These are phyloP conservation scores for Clavispora carvajalis DNA, from an alignment of 805 yeast genomes.

Conservation along the genomic window DNA sequence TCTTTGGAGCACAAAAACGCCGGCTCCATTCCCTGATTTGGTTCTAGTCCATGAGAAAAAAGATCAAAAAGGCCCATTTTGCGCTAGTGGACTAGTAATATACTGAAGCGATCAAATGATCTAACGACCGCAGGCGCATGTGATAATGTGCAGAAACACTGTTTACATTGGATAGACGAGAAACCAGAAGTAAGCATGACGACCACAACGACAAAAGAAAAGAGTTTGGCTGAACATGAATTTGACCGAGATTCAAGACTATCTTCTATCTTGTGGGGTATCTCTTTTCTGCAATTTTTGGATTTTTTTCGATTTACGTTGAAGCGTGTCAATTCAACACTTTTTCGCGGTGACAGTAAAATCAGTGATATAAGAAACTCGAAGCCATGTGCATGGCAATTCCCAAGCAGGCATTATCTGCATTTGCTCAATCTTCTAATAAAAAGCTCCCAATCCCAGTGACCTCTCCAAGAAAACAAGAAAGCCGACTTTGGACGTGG, in stretches of 20 bases:
- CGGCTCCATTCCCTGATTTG: background rate
- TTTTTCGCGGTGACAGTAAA: too few species aligned
- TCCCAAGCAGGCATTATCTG: background rate
- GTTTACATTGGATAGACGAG: background rate
- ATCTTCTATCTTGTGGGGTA: too few species aligned
- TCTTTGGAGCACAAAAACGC: slow-evolving; percentile 9
- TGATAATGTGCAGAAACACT: background rate
- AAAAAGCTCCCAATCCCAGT: background rate
- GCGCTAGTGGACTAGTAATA: background rate
- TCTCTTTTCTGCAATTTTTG: too few species aligned
- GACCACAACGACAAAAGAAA: too few species aligned
- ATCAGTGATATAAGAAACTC: too few species aligned
- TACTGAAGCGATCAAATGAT: background rate
- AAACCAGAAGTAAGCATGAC: too few species aligned
- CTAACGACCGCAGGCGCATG: background rate
- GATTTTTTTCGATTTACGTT: too few species aligned
- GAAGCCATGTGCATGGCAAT: slow-evolving; percentile 1
- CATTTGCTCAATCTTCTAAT: background rate
- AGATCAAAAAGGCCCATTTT: slow-evolving; percentile 8
- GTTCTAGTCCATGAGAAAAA: slow-evolving; percentile 2
- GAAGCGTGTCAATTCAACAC: too few species aligned
- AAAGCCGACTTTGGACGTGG: background rate
- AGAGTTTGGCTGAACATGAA: too few species aligned
- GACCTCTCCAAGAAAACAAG: background rate
- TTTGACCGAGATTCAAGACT: too few species aligned